Conservation (phyloP, 2,329 filamentous ascomycete species). For the Rasamsonia emersonii region DNA sequence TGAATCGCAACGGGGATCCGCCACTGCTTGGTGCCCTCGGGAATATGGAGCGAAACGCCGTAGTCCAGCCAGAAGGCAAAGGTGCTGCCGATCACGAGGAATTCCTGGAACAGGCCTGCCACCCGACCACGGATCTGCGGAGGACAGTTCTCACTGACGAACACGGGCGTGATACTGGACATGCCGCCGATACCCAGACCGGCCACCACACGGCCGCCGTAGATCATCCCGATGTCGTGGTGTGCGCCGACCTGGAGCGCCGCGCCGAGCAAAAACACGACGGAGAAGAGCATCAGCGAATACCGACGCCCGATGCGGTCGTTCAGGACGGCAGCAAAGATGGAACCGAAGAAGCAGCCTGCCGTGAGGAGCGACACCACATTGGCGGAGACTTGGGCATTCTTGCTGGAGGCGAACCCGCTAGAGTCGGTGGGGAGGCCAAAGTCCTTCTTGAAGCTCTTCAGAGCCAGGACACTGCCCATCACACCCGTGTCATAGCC, state of each 20-base stretch:
- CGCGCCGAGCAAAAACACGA: conserved; percentile 28
- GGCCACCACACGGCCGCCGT: conserved; percentile 29
- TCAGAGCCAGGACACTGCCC: conserved; percentile 31
- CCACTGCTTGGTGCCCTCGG: conserved; percentile 42
- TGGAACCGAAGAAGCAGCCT: conserved; percentile 32
- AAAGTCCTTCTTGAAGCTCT: conserved; percentile 34
- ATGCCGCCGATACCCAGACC: conserved; percentile 31
- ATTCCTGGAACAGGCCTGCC: conserved; percentile 29
- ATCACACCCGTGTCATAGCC: conserved; percentile 38
- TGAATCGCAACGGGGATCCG: conserved; percentile 45
- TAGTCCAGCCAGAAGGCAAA: conserved; percentile 47
- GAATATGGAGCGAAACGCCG: conserved; percentile 39
- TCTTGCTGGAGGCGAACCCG: conserved; percentile 24
- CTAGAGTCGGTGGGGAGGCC: conserved; percentile 23
- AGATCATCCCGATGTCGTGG: conserved; percentile 24
- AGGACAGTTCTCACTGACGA: conserved; percentile 28
- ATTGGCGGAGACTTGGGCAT: conserved; percentile 30
- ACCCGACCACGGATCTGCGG: conserved; percentile 25
- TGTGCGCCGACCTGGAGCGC: conserved; percentile 25
- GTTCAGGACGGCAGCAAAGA: conserved; percentile 26
- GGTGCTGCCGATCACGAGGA: conserved; percentile 36
- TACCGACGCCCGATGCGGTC: conserved; percentile 27
- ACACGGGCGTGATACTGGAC: conserved; percentile 31
- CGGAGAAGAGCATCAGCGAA: conserved; percentile 24
- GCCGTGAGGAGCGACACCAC: conserved; percentile 30